Base-by-base conservation (phyloP, 306 rosid genomes). In the Ormosia semicastrata region DNA sequence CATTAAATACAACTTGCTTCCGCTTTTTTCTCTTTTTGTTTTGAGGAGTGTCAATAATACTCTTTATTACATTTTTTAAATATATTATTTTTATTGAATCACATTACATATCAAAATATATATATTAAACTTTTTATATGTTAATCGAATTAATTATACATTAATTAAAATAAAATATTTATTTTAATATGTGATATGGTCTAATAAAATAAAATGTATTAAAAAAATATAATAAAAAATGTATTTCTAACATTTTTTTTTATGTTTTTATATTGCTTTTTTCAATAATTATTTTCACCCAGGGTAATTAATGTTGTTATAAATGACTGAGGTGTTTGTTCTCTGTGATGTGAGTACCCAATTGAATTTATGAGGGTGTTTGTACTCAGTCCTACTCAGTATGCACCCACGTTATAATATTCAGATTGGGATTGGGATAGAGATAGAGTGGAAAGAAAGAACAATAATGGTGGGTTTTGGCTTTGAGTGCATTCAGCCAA, bases 381-480 rank as follows among this genome's bases (percentile, higher is more conserved):
- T 32, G 75, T 76, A 13, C 14, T 36, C 62, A 18, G 66, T 18
- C 2, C 40, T 24, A 4, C n/a, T 67, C 13, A 10, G 37, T 54
- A 75, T 29, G 52, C 13, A 74, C 73, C 39, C 54, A 52, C 14
- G 71, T 11, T 17, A 46, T 11, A 13, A 46, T 13, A 13, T 50
- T 32, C 8, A 30, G 56, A n/a, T 14, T 8, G 30, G 4, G 30
- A 5, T 4, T 2, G 59, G 32, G 18, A 6, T 4, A 4, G 46
- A 9, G 33, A 33, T 6, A 15, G 34, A 24, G 50, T 9, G 54
- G 36, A 3, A 41, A 17, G 40, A 33, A 52, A 18, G 2, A 57
- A 46, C 87, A 89, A 85, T 87, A 89, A 88, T 84, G 82, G 79
- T 10, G 83, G 75, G 84, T 29, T 40, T 69, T 24, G 58, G 77